A percentile compares a stretch with the other conserved stretches of the same genome.
Conservation (phyloP, 768 basidiomycete species). For the Solioccasus polychromus region DNA sequence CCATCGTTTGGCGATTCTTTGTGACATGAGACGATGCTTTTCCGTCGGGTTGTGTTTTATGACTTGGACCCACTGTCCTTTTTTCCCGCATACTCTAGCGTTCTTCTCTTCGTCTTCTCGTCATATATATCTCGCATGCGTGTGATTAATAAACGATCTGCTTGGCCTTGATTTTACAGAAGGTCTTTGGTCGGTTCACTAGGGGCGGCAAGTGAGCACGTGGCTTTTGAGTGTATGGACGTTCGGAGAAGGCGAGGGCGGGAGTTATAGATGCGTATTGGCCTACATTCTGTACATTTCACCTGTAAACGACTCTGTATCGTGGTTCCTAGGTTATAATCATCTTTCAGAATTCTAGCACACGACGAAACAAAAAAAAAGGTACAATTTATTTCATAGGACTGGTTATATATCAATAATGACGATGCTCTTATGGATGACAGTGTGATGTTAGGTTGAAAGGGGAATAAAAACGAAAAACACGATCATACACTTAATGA, state of each 20-base stretch:
- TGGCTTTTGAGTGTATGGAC: not conserved
- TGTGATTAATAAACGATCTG: conserved; percentile 23
- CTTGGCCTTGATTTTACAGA: conserved; percentile 20
- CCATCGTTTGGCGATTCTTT: not conserved
- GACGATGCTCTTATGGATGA: conserved; percentile 1
- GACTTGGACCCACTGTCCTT: not conserved
- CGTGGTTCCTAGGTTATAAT: too few relatives aligned
- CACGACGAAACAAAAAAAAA: not conserved
- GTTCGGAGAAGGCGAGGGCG: not conserved
- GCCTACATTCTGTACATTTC: not conserved
- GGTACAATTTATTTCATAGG: conserved; percentile 9
- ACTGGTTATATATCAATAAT: conserved; percentile 27
- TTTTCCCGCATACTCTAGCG: too few relatives aligned
- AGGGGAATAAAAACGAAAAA: too few relatives aligned
- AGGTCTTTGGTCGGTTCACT: conserved; percentile 26
- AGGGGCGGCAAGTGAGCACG: conserved; percentile 22
- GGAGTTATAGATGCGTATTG: not conserved
- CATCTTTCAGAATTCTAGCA: not conserved
- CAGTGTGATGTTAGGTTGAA: too few relatives aligned
- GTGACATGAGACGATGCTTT: not conserved
- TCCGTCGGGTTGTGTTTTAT: not conserved
- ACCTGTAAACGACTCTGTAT: too few relatives aligned
- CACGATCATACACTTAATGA: conserved; percentile 27
- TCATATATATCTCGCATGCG: conserved; percentile 5
- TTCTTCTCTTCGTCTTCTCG: not conserved